phyloP scores from a whole-genome alignment of 2,329 filamentous ascomycete species.

The Colletotrichum tanaceti region DNA sequence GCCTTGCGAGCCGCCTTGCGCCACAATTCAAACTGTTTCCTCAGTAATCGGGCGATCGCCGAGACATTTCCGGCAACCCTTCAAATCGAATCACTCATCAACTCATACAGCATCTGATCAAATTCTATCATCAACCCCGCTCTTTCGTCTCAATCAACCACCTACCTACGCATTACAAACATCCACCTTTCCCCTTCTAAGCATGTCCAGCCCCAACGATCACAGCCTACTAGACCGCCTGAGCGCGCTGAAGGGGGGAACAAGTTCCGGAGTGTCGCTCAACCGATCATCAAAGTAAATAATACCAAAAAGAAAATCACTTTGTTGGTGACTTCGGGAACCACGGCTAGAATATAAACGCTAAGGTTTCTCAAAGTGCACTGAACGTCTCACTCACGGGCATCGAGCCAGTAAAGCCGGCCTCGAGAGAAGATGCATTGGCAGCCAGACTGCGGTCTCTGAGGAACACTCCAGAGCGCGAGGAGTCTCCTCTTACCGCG shows the following conservation, averaged over 20 bases:
- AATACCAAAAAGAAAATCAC: neutral
- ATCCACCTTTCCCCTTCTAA: neutral
- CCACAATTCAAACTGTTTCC: constrained; percentile 1
- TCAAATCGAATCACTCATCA: constrained; percentile 9
- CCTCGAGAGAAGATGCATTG: constrained; percentile 63
- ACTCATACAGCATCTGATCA: neutral
- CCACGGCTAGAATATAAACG: constrained; percentile 3
- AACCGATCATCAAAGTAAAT: constrained; percentile 56
- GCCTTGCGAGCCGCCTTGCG: constrained; percentile 34
- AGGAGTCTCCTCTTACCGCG: constrained; percentile 40
- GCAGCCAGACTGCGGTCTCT: constrained; percentile 64
- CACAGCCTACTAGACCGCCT: constrained; percentile 64
- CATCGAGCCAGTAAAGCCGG: constrained; percentile 56
- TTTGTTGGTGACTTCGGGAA: constrained; percentile 10
- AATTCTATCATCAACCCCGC: neutral
- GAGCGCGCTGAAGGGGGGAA: constrained; percentile 62
- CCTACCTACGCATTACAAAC: neutral
- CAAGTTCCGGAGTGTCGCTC: constrained; percentile 41
- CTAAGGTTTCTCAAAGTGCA: constrained; percentile 40
- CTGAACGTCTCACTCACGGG: constrained; percentile 49
- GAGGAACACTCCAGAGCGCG: constrained; percentile 53
- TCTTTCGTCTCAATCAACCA: neutral
- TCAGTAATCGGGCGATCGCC: neutral
- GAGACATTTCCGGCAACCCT: neutral
- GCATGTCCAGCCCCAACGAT: constrained; percentile 47